Evolutionary conservation across 805 yeast species (phyloP).

Genomic region (Candida piceae): DNA sequence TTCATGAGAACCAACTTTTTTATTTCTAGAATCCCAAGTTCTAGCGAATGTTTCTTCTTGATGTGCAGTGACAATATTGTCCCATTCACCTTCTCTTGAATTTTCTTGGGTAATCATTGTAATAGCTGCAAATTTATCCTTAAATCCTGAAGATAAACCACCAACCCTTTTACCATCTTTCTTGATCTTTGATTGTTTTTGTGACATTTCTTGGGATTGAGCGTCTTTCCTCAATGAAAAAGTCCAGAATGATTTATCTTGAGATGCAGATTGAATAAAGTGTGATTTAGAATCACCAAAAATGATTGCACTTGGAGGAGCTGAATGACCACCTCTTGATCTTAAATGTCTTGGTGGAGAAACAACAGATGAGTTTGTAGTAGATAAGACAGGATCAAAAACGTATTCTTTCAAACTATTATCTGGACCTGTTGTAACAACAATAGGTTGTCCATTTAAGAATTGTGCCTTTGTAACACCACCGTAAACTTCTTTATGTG

Average conservation of each 20-base stretch:
- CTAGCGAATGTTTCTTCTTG: conserved; percentile 78
- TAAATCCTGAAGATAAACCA: conserved; percentile 48
- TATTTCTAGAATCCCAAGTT: conserved; percentile 81
- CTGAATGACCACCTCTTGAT: conserved; percentile 96
- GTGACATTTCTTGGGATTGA: conserved; percentile 91
- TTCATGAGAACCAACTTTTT: conserved; percentile 71
- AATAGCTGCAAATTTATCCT: conserved; percentile 75
- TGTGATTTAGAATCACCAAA: conserved; percentile 79
- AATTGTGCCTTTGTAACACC: conserved; percentile 74
- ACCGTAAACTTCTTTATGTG: conserved; percentile 69
- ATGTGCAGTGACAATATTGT: conserved; percentile 84
- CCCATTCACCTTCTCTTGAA: conserved; percentile 87
- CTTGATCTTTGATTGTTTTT: conserved; percentile 44
- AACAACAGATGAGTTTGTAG: conserved; percentile 57
- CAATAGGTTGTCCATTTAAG: conserved; percentile 85
- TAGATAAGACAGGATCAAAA: conserved; percentile 83
- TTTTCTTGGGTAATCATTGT: conserved; percentile 64
- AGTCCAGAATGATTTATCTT: conserved; percentile 83
- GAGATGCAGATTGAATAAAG: conserved; percentile 77
- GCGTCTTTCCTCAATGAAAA: conserved; percentile 94
- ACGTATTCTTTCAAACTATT: conserved; percentile 85
- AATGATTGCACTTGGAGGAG: conserved; percentile 71
- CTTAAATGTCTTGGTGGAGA: conserved; percentile 89
- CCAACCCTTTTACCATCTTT: conserved; percentile 47
- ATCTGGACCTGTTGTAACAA: conserved; percentile 88